These are phyloP conservation scores for Globisporangium splendens DNA, from an alignment of 352 stramenopile species.

Conservation along the genomic window DNA sequence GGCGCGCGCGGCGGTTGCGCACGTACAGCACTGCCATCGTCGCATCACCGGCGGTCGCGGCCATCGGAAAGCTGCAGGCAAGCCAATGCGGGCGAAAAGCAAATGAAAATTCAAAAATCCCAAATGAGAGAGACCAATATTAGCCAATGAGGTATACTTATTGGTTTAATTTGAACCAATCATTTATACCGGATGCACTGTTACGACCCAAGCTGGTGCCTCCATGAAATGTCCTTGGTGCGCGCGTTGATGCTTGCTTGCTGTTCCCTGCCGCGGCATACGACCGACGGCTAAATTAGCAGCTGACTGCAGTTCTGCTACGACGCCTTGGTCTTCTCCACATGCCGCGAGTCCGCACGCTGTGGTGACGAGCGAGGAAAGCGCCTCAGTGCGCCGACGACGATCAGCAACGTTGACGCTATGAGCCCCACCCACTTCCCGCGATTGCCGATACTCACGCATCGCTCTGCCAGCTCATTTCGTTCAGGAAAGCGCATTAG, in stretches of 20 bases:
- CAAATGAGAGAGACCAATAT: neutral
- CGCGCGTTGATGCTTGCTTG: too few species aligned
- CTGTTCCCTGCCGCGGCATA: too few species aligned
- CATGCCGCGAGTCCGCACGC: too few species aligned
- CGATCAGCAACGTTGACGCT: neutral
- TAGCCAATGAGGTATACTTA: too few species aligned
- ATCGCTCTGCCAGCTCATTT: neutral
- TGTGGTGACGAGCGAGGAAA: neutral
- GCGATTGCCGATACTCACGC: conserved; percentile 5
- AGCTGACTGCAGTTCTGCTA: too few species aligned
- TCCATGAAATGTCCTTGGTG: too few species aligned
- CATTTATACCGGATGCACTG: too few species aligned
- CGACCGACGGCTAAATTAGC: too few species aligned
- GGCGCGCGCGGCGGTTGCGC: conserved; percentile 12
- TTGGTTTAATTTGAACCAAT: too few species aligned
- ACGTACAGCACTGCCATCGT: conserved; percentile 20
- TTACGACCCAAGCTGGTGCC: too few species aligned
- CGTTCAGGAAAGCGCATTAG: conserved; percentile 11
- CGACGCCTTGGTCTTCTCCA: too few species aligned
- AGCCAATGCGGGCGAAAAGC: too few species aligned
- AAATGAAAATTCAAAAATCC: conserved; percentile 12
- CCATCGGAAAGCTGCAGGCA: neutral
- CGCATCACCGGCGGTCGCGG: neutral
- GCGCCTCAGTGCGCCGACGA: neutral
- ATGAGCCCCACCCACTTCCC: conserved; percentile 2